Evolutionary conservation across 129 eudicot genomes (phyloP).

Genomic region (Pittosporum tobira): DNA sequence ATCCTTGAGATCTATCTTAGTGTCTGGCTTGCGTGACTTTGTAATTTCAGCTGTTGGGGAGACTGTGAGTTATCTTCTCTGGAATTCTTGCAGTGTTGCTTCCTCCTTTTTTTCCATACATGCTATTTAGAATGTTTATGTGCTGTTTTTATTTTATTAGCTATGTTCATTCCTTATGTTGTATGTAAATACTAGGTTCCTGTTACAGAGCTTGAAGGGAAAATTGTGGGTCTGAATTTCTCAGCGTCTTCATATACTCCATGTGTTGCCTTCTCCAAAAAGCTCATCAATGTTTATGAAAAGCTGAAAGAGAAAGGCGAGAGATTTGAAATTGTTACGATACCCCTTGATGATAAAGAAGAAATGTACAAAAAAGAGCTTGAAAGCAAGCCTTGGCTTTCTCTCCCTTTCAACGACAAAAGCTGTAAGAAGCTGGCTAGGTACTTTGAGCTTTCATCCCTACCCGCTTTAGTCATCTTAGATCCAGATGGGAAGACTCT

Average conservation of each 20-base stretch:
- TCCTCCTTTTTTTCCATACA: neutral
- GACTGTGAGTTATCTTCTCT: slow-evolving; percentile 25
- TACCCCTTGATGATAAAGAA: slow-evolving; percentile 63
- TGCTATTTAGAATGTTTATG: neutral
- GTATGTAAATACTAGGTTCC: slow-evolving; percentile 30
- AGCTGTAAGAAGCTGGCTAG: slow-evolving; percentile 42
- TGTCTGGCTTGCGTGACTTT: slow-evolving; percentile 39
- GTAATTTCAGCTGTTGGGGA: slow-evolving; percentile 40
- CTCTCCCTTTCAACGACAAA: slow-evolving; percentile 67
- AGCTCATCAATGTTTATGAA: slow-evolving; percentile 43
- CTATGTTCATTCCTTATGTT: slow-evolving; percentile 4
- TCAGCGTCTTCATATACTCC: slow-evolving; percentile 18
- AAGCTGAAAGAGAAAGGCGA: slow-evolving; percentile 48
- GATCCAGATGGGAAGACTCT: slow-evolving; percentile 85
- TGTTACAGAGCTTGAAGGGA: slow-evolving; percentile 70
- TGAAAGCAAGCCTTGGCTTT: slow-evolving; percentile 42
- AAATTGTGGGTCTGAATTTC: slow-evolving; percentile 61
- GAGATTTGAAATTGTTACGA: slow-evolving; percentile 64
- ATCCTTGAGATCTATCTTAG: slow-evolving; percentile 37
- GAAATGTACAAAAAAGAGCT: slow-evolving; percentile 34
- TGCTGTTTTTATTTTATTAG: neutral
- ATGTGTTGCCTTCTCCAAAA: slow-evolving; percentile 31
- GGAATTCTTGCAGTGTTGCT: neutral
- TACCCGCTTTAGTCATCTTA: slow-evolving; percentile 61
- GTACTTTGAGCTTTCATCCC: slow-evolving; percentile 51